phyloP scores from a whole-genome alignment of 2,329 filamentous ascomycete species.

The Fusarium euwallaceae region DNA sequence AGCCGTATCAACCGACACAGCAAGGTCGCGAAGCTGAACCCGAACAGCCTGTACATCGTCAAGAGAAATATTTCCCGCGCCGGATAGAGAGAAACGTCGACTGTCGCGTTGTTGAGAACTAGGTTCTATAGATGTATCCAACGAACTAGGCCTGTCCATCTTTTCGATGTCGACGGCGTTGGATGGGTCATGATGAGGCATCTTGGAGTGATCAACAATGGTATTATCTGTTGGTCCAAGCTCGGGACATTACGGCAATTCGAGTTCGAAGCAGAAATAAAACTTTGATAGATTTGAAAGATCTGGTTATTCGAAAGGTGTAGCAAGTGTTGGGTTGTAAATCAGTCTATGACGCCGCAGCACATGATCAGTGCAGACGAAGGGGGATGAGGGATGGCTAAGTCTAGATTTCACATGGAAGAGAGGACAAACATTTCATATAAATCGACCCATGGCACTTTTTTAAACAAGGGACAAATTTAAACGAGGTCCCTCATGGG shows the following conservation, averaged over 20 bases:
- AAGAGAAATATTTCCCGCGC: constrained; percentile 56
- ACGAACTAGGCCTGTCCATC: constrained; percentile 50
- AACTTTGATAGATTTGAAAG: neutral
- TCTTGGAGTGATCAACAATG: constrained; percentile 1
- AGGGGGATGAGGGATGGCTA: neutral
- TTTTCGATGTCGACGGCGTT: constrained; percentile 48
- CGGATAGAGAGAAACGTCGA: constrained; percentile 48
- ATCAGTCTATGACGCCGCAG: constrained; percentile 32
- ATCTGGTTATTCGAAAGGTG: constrained; percentile 1
- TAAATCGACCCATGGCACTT: constrained; percentile 1
- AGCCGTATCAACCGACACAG: constrained; percentile 70
- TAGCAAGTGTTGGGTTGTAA: neutral
- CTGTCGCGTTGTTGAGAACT: constrained; percentile 19
- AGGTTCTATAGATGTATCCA: constrained; percentile 48
- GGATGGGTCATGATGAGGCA: constrained; percentile 29
- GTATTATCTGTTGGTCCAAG: constrained; percentile 31
- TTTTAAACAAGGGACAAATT: neutral
- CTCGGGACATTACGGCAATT: constrained; percentile 27
- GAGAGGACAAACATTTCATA: neutral
- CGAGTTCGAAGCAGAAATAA: neutral
- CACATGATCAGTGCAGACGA: neutral
- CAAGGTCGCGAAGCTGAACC: constrained; percentile 66
- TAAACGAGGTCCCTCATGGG: constrained; percentile 24
- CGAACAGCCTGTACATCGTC: constrained; percentile 69
- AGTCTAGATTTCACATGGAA: constrained; percentile 7